phyloP scores from a whole-genome alignment of 495 filamentous ascomycete species.

The Neurospora sp. region DNA sequence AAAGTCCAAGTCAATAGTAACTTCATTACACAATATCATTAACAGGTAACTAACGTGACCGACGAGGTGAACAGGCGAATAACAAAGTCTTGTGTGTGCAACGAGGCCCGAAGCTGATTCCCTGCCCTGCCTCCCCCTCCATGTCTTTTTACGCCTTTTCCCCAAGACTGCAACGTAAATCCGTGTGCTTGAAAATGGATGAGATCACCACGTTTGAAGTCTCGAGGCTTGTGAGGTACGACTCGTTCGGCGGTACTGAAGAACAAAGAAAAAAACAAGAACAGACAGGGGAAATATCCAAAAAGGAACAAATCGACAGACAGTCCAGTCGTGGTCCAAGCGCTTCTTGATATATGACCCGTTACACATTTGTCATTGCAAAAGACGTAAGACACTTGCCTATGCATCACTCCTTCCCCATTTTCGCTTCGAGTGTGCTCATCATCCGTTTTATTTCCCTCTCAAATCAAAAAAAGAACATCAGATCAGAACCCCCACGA shows the following conservation, averaged over 20 bases:
- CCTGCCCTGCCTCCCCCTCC: background rate
- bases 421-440: background rate
- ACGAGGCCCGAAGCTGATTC: background rate
- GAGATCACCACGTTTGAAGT: too few species aligned
- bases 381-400: background rate
- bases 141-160: background rate
- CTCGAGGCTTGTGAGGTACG: too few species aligned
- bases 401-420: background rate
- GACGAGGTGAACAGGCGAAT: background rate
- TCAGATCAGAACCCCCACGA: background rate
- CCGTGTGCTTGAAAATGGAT: background rate
- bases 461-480: background rate
- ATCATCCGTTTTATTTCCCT: background rate
- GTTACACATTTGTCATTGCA: background rate
- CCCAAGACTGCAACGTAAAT: background rate
- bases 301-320: background rate
- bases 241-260: background rate
- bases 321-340: background rate
- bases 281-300: background rate
- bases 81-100: background rate
- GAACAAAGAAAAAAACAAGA: background rate
- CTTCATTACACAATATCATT: background rate
- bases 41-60: background rate
- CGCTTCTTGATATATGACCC: background rate
- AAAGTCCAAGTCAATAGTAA: background rate